Evolutionary conservation across 177 flowering plant species (phyloP).

Genomic region (Telopea speciosissima): DNA sequence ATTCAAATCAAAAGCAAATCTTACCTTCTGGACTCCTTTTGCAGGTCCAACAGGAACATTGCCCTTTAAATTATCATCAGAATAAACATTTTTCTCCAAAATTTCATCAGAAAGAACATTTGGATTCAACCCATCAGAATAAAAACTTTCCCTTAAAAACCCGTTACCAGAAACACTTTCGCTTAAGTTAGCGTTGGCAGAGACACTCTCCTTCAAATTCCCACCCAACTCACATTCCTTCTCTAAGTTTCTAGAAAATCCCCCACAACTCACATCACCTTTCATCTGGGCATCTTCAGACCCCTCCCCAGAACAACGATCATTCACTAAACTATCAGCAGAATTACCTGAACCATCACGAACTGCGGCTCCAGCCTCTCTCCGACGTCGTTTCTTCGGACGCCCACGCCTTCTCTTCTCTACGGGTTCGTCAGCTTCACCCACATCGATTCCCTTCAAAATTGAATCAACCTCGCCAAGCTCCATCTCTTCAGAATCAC

Average conservation of each 20-base stretch:
- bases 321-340: conserved; percentile 6
- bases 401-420: conserved; percentile 21
- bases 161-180: conserved; percentile 9
- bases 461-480: conserved; percentile 28
- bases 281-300: conserved; percentile 3
- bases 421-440: not conserved
- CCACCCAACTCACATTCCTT: conserved; percentile 2
- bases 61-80: conserved; percentile 21
- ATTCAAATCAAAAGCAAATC: conserved; percentile 46
- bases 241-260: conserved; percentile 11
- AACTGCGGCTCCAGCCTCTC: conserved; percentile 11
- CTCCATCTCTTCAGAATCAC: conserved; percentile 57
- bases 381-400: conserved; percentile 37
- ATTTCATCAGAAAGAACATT: conserved; percentile 16
- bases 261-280: not conserved
- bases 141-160: conserved; percentile 20
- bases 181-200: conserved; percentile 26
- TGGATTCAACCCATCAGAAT: conserved; percentile 26
- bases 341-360: conserved; percentile 28
- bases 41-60: conserved; percentile 8
- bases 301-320: conserved; percentile 10
- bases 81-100: conserved; percentile 33
- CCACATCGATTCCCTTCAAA: conserved; percentile 16
- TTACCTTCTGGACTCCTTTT: conserved; percentile 16
- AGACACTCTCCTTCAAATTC: conserved; percentile 10